phyloP scores from a whole-genome alignment of 1,284 basidiomycete genomes.

The Chondrostereum purpureum region DNA sequence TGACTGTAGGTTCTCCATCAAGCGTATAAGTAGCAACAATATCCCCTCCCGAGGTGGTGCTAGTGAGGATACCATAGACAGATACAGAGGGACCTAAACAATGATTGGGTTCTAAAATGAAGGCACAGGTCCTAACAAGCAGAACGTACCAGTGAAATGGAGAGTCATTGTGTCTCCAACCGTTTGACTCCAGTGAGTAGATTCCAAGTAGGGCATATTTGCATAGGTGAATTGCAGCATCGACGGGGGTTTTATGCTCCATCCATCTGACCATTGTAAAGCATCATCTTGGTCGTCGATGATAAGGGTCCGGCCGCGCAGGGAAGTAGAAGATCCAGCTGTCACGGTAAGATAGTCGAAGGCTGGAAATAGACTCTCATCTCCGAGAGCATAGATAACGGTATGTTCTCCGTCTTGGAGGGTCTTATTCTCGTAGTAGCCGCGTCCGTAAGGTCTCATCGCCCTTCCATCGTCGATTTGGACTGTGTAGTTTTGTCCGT shows the following conservation, averaged over 20 bases:
- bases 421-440: slow-evolving; percentile 23
- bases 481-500: slow-evolving; percentile 22
- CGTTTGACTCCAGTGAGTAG: slow-evolving; percentile 29
- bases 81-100: slow-evolving; percentile 27
- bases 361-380: slow-evolving; percentile 18
- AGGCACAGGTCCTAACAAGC: too few species aligned
- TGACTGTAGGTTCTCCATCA: slow-evolving; percentile 22
- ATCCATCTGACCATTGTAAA: slow-evolving; percentile 25
- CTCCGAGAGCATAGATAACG: slow-evolving; percentile 25
- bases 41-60: slow-evolving; percentile 20
- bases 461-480: slow-evolving; percentile 28
- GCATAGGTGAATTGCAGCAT: slow-evolving; percentile 20
- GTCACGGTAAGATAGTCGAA: slow-evolving; percentile 33
- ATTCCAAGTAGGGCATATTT: slow-evolving; percentile 23
- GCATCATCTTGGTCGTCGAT: slow-evolving; percentile 27
- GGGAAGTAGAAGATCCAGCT: slow-evolving; percentile 26
- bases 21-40: slow-evolving; percentile 28
- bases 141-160: slow-evolving; percentile 27
- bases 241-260: slow-evolving; percentile 20
- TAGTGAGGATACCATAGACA: slow-evolving; percentile 25
- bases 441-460: slow-evolving; percentile 20
- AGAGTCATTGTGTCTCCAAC: slow-evolving; percentile 27
- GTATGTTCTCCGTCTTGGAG: slow-evolving; percentile 30
- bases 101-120: slow-evolving; percentile 6
- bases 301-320: slow-evolving; percentile 27